Conservation (phyloP, 2,329 filamentous ascomycete genomes). For the Colletotrichum horii region DNA sequence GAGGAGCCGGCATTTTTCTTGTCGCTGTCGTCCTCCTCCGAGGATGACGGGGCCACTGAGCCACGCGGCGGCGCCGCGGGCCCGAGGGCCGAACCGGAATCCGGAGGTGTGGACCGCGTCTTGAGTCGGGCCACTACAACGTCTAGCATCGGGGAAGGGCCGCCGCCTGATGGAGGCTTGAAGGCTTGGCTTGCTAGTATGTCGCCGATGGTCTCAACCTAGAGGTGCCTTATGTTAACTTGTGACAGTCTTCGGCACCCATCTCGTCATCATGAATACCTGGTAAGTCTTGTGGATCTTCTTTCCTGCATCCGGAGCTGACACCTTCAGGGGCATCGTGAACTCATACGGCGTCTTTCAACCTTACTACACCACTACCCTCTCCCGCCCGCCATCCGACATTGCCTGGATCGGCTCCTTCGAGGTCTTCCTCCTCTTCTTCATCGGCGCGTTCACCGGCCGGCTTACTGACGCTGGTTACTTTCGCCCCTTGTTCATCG, state of each 20-base stretch:
- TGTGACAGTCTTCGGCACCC: constrained; percentile 39
- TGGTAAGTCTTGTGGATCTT: constrained; percentile 37
- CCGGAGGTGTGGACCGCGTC: constrained; percentile 37
- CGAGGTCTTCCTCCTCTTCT: constrained; percentile 60
- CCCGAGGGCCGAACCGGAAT: background rate
- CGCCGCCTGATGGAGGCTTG: constrained; percentile 56
- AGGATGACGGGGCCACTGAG: background rate
- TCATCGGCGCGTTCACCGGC: constrained; percentile 58
- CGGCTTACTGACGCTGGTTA: constrained; percentile 60
- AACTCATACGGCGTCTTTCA: constrained; percentile 64
- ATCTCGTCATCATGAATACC: constrained; percentile 56
- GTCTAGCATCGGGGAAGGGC: constrained; percentile 45
- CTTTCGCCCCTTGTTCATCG: constrained; percentile 47
- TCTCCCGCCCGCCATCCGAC: constrained; percentile 45
- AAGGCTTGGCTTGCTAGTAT: constrained; percentile 52
- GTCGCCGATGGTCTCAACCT: constrained; percentile 10
- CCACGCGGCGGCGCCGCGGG: background rate
- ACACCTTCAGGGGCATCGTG: constrained; percentile 48
- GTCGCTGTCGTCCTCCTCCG: background rate
- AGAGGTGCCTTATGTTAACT: background rate
- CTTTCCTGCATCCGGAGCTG: background rate
- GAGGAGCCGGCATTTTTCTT: background rate
- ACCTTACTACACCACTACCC: constrained; percentile 51
- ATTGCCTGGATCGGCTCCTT: constrained; percentile 62
- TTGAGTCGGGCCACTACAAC: constrained; percentile 46